phyloP scores from a whole-genome alignment of 345 rosid species.

The Erysimum cheiranthoides region DNA sequence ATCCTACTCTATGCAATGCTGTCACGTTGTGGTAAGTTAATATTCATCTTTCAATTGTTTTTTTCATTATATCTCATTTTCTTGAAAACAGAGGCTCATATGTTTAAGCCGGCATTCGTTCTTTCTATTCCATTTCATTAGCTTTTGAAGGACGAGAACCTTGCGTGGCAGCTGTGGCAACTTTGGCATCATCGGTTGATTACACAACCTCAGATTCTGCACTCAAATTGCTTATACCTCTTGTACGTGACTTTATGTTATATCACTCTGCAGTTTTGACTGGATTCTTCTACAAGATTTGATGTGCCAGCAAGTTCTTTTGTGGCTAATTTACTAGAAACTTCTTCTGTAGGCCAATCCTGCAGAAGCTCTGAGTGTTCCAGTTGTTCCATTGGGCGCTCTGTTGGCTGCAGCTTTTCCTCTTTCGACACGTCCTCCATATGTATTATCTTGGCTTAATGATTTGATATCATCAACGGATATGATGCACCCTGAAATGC shows the following conservation, averaged over 20 bases:
- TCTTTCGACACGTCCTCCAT: slow-evolving; percentile 81
- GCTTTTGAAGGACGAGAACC: slow-evolving; percentile 81
- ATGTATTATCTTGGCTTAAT: slow-evolving; percentile 86
- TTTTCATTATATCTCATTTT: slow-evolving; percentile 20
- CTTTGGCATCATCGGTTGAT: slow-evolving; percentile 91
- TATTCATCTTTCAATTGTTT: slow-evolving; percentile 11
- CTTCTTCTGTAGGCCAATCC: slow-evolving; percentile 83
- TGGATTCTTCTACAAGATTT: slow-evolving; percentile 22
- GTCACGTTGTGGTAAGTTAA: slow-evolving; percentile 45
- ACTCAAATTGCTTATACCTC: slow-evolving; percentile 88
- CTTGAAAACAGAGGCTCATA: slow-evolving; percentile 13
- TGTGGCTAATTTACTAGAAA: slow-evolving; percentile 30
- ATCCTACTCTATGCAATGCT: slow-evolving; percentile 52
- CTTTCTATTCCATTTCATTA: slow-evolving; percentile 41
- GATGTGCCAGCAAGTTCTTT: slow-evolving; percentile 18
- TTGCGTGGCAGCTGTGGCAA: slow-evolving; percentile 71
- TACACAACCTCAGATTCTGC: slow-evolving; percentile 83
- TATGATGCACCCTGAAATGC: slow-evolving; percentile 97
- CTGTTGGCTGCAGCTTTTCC: slow-evolving; percentile 87
- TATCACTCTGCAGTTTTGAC: not conserved
- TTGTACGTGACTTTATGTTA: slow-evolving; percentile 57
- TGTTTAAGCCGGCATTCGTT: slow-evolving; percentile 12
- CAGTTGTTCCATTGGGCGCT: slow-evolving; percentile 93
- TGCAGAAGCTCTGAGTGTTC: slow-evolving; percentile 91
- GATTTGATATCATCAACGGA: slow-evolving; percentile 82